These are phyloP conservation scores for Caryopteris hybrid DNA, from an alignment of 305 asterid genomes.

Conservation along the genomic window DNA sequence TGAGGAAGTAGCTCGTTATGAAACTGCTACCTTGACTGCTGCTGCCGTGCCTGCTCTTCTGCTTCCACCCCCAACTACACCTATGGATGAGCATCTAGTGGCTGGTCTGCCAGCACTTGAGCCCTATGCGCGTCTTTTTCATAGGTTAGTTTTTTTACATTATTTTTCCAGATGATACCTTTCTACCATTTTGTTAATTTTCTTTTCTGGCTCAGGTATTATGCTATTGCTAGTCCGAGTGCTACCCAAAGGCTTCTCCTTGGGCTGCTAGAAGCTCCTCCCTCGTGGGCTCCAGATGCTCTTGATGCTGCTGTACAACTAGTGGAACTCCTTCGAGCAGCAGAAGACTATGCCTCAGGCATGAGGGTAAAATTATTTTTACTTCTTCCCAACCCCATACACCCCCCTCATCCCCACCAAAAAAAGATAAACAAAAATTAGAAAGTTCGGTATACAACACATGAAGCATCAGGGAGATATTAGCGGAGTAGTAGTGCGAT, in stretches of 20 bases:
- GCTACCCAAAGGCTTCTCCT: slow-evolving; percentile 98
- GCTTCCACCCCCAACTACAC: slow-evolving; percentile 98
- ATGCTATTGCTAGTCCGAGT: slow-evolving; percentile 98
- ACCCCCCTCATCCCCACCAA: background rate
- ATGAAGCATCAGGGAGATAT: background rate
- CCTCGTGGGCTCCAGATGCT: slow-evolving; percentile 99
- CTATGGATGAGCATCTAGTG: slow-evolving; percentile 99
- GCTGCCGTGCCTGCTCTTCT: slow-evolving; percentile 98
- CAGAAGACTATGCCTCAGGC: slow-evolving; percentile 96
- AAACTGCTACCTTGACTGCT: slow-evolving; percentile 94
- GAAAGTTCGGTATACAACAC: background rate
- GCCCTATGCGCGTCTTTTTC: slow-evolving; percentile 97
- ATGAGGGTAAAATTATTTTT: slow-evolving; percentile 65
- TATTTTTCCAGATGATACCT: slow-evolving; percentile 15
- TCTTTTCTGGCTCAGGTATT: slow-evolving; percentile 56
- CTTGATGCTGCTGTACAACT: slow-evolving; percentile 99
- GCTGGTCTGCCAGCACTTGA: slow-evolving; percentile 99
- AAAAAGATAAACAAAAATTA: too few species aligned
- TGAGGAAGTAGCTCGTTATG: slow-evolving; percentile 96
- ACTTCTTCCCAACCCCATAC: background rate
- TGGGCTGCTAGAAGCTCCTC: slow-evolving; percentile 98
- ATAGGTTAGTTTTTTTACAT: slow-evolving; percentile 45
- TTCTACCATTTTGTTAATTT: slow-evolving; percentile 22
- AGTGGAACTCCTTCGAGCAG: slow-evolving; percentile 98
- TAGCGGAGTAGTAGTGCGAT: background rate